Evolutionary conservation across 768 basidiomycete genomes (phyloP).

Genomic region (Rhodotorula babjevae): DNA sequence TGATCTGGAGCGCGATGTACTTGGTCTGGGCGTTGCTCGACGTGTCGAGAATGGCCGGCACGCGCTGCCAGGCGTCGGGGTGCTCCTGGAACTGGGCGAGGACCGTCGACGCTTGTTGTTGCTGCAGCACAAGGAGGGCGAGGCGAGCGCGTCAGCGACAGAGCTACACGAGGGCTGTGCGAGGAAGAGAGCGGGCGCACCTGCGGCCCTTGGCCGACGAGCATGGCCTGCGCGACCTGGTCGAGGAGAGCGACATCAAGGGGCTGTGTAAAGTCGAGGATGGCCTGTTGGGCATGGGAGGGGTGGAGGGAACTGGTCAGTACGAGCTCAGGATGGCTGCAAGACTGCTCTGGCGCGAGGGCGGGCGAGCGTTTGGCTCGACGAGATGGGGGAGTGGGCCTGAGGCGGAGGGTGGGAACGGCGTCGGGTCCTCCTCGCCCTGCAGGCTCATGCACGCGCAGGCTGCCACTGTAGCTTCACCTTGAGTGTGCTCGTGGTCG

Average conservation of each 20-base stretch:
- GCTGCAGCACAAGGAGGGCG: conserved; percentile 54
- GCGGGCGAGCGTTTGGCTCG: too few species aligned
- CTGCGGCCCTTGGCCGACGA: conserved; percentile 75
- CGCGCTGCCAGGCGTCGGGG: conserved; percentile 93
- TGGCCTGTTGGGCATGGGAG: conserved; percentile 18
- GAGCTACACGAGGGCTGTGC: not conserved
- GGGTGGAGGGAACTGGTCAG: not conserved
- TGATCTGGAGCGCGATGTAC: conserved; percentile 92
- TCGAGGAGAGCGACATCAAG: conserved; percentile 91
- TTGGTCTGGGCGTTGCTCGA: conserved; percentile 78
- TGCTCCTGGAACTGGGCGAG: conserved; percentile 95
- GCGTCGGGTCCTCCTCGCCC: too few species aligned
- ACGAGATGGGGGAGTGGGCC: too few species aligned
- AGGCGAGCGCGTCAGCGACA: not conserved
- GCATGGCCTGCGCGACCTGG: conserved; percentile 87
- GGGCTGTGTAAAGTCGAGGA: conserved; percentile 54
- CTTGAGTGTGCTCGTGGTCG: too few species aligned
- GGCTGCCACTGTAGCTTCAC: too few species aligned
- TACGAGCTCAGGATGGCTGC: too few species aligned
- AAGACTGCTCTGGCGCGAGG: too few species aligned
- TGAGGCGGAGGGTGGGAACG: too few species aligned
- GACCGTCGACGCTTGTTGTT: conserved; percentile 88
- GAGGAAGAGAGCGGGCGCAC: conserved; percentile 50
- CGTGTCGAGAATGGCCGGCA: conserved; percentile 84
- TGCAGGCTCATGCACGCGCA: too few species aligned